phyloP scores from a whole-genome alignment of 257 asterid species.

The Nicotiana otophora region DNA sequence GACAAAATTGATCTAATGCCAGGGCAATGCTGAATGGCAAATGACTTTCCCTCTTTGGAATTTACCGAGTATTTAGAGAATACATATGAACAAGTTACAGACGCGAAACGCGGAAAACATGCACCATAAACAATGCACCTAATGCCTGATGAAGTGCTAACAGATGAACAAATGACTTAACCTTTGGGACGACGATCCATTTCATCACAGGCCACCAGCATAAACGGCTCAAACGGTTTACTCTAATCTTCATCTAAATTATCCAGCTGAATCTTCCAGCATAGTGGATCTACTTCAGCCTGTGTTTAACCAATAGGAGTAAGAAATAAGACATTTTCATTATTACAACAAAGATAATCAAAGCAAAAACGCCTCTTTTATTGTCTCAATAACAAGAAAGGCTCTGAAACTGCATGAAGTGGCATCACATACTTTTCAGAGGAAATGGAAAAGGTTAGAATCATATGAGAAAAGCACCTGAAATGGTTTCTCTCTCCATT shows the following conservation, averaged over 20 bases:
- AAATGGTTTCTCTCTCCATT: conserved; percentile 64
- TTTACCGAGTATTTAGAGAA: background rate
- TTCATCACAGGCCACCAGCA: background rate
- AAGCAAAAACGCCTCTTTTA: background rate
- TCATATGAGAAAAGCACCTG: conserved; percentile 40
- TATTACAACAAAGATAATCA: background rate
- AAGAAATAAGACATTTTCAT: background rate
- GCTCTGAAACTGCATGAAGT: conserved; percentile 3
- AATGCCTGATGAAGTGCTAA: background rate
- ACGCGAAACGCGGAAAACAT: background rate
- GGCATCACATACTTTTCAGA: background rate
- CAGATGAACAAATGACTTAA: background rate
- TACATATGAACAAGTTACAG: background rate
- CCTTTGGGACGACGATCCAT: background rate
- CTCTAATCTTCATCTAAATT: conserved; percentile 28
- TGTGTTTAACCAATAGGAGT: conserved; percentile 14
- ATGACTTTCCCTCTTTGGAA: background rate
- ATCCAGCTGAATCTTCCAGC: conserved; percentile 60
- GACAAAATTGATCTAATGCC: background rate
- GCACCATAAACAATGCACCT: background rate
- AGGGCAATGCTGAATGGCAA: background rate
- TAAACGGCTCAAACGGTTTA: background rate
- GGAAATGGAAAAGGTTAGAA: background rate
- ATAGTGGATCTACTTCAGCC: conserved; percentile 73
- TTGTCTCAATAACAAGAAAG: background rate